Base-by-base conservation (phyloP, 1,284 basidiomycete genomes). In the Ceratobasidium sp. region DNA sequence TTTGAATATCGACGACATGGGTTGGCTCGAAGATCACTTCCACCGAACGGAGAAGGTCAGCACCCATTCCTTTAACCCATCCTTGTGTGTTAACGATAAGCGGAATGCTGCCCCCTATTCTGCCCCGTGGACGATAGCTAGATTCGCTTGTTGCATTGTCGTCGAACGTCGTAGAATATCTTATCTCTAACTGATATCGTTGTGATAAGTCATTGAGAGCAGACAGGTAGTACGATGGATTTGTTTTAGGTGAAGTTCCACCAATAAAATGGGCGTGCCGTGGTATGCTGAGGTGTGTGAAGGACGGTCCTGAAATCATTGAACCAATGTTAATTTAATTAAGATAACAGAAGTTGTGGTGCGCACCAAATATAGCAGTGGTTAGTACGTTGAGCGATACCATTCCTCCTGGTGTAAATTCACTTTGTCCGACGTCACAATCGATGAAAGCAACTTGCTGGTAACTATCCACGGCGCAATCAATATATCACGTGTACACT, bases 51-150 rank as follows among this genome's bases (percentile, higher is more conserved):
- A 89, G 86, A 2, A 99, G 82, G 76, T 97, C 93, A 21, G 89
- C 90, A 1, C 97, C 97, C 1, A 98, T 87, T 1, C 97, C 97
- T 80, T 97, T 98, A 16, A 88, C 87, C 97, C 97, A 99, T 1
- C 97, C 97, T 87, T 97, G 96, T 0, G 94, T 98, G 80, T 99
- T 99, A 71, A 98, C 87, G 9, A 98, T 86, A 5, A 99, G 86
- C 0, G 97, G 97, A 3, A 93, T 85, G 18, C 79, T 73, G 70
- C 65, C 30, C 14, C 46, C 60, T 6, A 57, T 48, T 43, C 34
- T 61, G 41, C 76, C 23, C 4, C 76, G 67, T 4, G 69, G 64
- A 1, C 77, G 77, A 1, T 75, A 72, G 0, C 77, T 78, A 32
- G n/a, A 1, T 6, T 36, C 60, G 23, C 21, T 1, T 4, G 78